Conservation (phyloP, 495 filamentous ascomycete genomes). For the Ascobolus immersus region DNA sequence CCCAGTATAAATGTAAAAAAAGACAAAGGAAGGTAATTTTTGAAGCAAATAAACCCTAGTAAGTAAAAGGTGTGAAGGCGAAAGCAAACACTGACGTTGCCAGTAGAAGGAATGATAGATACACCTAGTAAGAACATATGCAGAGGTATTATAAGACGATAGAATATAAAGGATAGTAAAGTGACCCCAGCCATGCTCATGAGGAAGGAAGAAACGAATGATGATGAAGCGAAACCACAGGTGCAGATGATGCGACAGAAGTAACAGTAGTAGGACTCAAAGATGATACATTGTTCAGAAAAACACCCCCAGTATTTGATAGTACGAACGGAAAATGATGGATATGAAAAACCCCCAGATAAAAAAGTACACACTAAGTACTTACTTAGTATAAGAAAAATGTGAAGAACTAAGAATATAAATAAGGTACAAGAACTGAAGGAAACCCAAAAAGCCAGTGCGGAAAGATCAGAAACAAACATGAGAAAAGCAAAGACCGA, state of each 20-base stretch:
- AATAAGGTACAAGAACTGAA: slow-evolving; percentile 13
- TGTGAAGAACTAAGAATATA: slow-evolving; percentile 21
- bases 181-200: no score
- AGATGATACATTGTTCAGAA: slow-evolving; percentile 20
- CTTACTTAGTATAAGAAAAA: slow-evolving; percentile 23
- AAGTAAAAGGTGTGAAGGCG: slow-evolving; percentile 13
- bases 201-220: slow-evolving; percentile 18
- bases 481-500: slow-evolving; percentile 10
- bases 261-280: slow-evolving; percentile 15
- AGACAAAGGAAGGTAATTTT: no score
- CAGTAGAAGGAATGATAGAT: slow-evolving; percentile 14
- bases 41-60: slow-evolving; percentile 14
- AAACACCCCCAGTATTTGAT: slow-evolving; percentile 12
- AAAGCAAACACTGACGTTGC: slow-evolving; percentile 3
- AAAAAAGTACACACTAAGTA: no score
- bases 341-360: no score
- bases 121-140: no score
- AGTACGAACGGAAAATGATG: slow-evolving; percentile 9
- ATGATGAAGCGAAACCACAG: slow-evolving; percentile 8
- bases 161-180: no score
- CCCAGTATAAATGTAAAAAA: no score
- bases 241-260: slow-evolving; percentile 6
- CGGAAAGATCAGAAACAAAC: slow-evolving; percentile 11
- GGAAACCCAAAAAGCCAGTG: slow-evolving; percentile 8
- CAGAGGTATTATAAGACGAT: no score